Conservation (phyloP, 2,329 filamentous ascomycete species). For the Xylariaceae sp. region DNA sequence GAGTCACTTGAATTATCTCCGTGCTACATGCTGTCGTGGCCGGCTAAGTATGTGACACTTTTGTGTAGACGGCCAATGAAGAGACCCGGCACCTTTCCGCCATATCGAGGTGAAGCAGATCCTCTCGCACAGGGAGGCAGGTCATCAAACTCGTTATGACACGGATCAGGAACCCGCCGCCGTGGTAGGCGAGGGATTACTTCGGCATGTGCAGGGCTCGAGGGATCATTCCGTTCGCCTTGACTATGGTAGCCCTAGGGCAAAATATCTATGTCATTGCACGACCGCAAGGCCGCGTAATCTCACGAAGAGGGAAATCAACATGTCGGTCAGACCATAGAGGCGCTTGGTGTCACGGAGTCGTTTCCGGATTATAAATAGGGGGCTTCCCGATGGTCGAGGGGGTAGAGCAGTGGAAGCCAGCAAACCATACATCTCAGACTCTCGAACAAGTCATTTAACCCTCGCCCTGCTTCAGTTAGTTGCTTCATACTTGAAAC, state of each 20-base stretch:
- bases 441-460: neutral
- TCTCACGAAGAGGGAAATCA: neutral
- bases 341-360: neutral
- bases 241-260: neutral
- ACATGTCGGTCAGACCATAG: neutral
- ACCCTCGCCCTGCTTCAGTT: neutral
- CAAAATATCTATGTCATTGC: conserved; percentile 13
- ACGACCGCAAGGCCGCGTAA: conserved; percentile 14
- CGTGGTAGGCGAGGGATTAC: conserved; percentile 3
- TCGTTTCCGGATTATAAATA: conserved; percentile 5
- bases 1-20: conserved; percentile 2
- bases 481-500: neutral
- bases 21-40: conserved; percentile 9
- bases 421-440: neutral
- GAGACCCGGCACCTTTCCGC: neutral
- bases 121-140: conserved; percentile 4
- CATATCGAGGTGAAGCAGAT: neutral
- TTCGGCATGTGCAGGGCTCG: conserved; percentile 10
- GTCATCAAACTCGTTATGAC: conserved; percentile 7
- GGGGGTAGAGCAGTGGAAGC: neutral
- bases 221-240: neutral
- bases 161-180: conserved; percentile 8
- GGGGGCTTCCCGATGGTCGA: neutral
- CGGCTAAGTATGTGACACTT: conserved; percentile 1
- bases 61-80: conserved; percentile 2